Percentiles rank a stretch among this genome's conserved stretches.
These are phyloP conservation scores for Cryptosporidium xiaoi DNA, from an alignment of 169 alveolate species.

Conservation along the genomic window DNA sequence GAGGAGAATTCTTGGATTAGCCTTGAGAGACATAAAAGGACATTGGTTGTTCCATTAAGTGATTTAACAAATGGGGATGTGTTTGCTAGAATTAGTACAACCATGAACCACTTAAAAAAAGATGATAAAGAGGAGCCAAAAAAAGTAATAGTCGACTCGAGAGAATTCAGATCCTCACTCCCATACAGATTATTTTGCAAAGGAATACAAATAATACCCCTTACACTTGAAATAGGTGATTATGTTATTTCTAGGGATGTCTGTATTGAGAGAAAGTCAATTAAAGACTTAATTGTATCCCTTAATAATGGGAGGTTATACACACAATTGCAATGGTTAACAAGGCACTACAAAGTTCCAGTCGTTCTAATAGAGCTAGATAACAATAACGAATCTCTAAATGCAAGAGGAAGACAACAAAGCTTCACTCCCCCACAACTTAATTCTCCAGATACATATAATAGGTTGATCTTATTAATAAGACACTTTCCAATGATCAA, in stretches of 20 bases:
- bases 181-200: constrained; percentile 84
- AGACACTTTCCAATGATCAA: constrained; percentile 77
- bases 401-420: constrained; percentile 19
- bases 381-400: constrained; percentile 11
- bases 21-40: constrained; percentile 66
- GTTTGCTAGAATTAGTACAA: constrained; percentile 2
- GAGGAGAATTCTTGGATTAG: constrained; percentile 75
- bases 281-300: constrained; percentile 81
- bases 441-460: constrained; percentile 66
- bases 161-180: constrained; percentile 84
- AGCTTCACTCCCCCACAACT: constrained; percentile 73
- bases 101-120: background rate
- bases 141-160: constrained; percentile 81
- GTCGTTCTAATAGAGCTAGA: constrained; percentile 78
- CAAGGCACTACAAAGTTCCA: constrained; percentile 76
- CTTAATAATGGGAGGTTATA: constrained; percentile 82
- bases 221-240: constrained; percentile 85
- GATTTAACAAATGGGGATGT: constrained; percentile 57
- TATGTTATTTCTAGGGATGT: constrained; percentile 85
- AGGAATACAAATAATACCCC: constrained; percentile 84
- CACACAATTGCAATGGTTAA: constrained; percentile 82
- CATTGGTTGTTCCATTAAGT: constrained; percentile 72
- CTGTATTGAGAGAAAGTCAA: constrained; percentile 87
- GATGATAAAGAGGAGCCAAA: background rate
- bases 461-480: constrained; percentile 71